Evolutionary conservation across 768 basidiomycete genomes (phyloP), one percentile per base, ranked within the genome.

Genomic region (Calocera cornea): DNA sequence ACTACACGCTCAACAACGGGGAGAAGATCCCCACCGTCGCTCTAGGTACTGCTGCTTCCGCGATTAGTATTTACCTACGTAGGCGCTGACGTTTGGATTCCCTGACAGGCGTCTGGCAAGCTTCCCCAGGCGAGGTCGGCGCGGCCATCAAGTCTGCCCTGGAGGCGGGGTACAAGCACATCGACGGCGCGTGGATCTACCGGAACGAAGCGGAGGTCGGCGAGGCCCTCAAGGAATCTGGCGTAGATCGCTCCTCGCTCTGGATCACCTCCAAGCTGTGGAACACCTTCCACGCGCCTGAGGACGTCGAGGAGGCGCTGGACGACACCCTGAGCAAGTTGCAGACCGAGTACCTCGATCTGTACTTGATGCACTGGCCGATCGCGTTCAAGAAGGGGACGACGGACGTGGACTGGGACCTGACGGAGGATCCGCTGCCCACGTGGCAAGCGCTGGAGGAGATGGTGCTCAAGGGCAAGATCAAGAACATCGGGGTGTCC

Each of bases 321-420:
- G 86, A 90, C 70, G 85, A 89, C 68, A 84, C 87, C 0, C 80
- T 89, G 8, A 69, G 75, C 10, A 82, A 79, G 70, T 82, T 90
- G 1, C 82, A 83, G 1, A 85, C 83, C 0, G 82, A 86, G 44
- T 90, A 91, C 74, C 80, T 93, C 64, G 90, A 92, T 74, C 75
- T 92, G 63, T 92, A 91, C 73, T 77, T 93, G 64, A 88, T 91
- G 68, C 89, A 90, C 73, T 92, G 88, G 88, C 87, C 87, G 0
- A 76, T 88, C n/a, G 87, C 87, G 31, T 82, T 84, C 72, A 83
- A 83, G 70, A 83, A 85, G 67, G 83, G 79, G 36, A 81, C 78
- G 8, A 77, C 78, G 66, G 75, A 80, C 74, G 67, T 87, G 68
- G 82, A 86, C 38, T 71, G 75, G 67, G 80, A 81, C 2, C 82